These are phyloP conservation scores for Phytophthora nicotianae DNA, from an alignment of 352 stramenopile genomes.

Conservation along the genomic window DNA sequence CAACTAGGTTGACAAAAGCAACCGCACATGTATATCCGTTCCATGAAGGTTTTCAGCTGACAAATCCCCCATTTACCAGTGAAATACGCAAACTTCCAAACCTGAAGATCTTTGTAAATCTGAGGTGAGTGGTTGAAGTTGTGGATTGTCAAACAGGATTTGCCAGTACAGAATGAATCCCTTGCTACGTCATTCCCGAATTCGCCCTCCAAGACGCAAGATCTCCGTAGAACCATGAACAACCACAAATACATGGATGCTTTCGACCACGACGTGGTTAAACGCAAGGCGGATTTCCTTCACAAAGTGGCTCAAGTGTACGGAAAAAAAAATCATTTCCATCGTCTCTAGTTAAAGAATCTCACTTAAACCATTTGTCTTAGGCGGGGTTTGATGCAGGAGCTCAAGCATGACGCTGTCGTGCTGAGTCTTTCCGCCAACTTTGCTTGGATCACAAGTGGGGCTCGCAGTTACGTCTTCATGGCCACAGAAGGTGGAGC, in stretches of 20 bases:
- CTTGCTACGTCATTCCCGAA: conserved; percentile 20
- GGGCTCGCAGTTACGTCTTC: conserved; percentile 69
- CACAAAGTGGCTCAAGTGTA: conserved; percentile 57
- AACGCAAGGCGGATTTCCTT: conserved; percentile 53
- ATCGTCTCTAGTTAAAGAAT: background rate
- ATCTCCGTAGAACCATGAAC: conserved; percentile 45
- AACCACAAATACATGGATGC: conserved; percentile 62
- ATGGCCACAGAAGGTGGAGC: conserved; percentile 70
- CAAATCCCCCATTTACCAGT: no score
- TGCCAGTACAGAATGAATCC: background rate
- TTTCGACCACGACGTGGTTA: conserved; percentile 48
- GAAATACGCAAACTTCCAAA: no score
- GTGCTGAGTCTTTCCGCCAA: conserved; percentile 69
- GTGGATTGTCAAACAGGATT: conserved; percentile 30
- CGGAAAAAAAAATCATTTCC: conserved; percentile 10
- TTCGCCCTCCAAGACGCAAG: conserved; percentile 5
- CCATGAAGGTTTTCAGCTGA: no score
- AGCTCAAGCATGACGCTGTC: conserved; percentile 48
- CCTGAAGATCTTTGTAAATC: conserved; percentile 9
- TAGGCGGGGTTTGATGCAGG: conserved; percentile 51
- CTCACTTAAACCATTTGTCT: background rate
- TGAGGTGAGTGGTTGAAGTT: conserved; percentile 33
- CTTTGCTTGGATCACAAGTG: conserved; percentile 71
- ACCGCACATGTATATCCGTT: background rate
- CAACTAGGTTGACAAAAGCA: conserved; percentile 3